Evolutionary conservation across 2,329 filamentous ascomycete species (phyloP), one percentile per base, ranked within the genome.

Genomic region (Venturia pyrina): DNA sequence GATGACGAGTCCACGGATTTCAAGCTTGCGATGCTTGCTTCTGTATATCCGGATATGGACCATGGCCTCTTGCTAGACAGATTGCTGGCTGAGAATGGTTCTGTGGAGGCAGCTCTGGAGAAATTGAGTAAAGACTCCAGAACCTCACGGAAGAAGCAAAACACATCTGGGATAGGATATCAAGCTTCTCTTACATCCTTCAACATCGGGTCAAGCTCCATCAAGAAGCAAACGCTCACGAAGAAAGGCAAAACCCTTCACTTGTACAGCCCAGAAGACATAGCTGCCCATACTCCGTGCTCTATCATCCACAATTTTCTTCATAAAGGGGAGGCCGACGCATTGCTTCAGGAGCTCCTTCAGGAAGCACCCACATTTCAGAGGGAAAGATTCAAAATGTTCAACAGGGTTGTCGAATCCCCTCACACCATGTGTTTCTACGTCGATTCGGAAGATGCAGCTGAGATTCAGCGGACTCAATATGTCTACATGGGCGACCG

Each of bases 301-400:
- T 93, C 90, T 13, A 89, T 98, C 69, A 87, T 97, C 65, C 92
- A 96, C 76, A 95, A 96, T 72, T 97, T 98, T 70, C 80, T 99
- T 0, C 87, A 91, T 0, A 40, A 81, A 0, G 80, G 87, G 1
- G 82, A 89, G 67, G 93, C 95, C 48, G 88, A 91, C 69, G 81
- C 82, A 0, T 80, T 99, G 15, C 80, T 98, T 0, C 75, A 76
- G 41, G 93, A 98, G 74, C 81, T 98, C 46, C 77, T 97, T 0
- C 77, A 82, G 1, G 91, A 97, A 76, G 83, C 89, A 0, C 79
- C 83, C 28, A 85, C 87, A 0, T 96, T 92, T 73, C 81, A 87
- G 62, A 85, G 83, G 68, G 84, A 85, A 32, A 87, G 85, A 0
- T 96, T 97, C 72, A 90, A 95, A 73, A 78, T 98, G 1, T 97